Base-by-base conservation (phyloP, 164 flowering plant species). In the grape (Vitis vinifera) region DNA sequence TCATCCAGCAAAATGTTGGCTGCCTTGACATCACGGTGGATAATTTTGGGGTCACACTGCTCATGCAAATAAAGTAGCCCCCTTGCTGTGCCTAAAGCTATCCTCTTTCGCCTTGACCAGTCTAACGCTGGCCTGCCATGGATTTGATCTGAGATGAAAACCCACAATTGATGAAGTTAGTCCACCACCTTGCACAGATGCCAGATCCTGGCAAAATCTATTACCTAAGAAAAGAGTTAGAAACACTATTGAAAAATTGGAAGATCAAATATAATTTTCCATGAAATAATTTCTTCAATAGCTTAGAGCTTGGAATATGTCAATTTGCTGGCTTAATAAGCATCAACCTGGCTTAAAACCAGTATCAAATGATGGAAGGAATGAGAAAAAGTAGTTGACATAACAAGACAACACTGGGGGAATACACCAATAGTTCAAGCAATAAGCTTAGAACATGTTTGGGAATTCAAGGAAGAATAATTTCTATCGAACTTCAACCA, bases 21-120 rank as follows among this genome's bases (percentile, higher is more conserved):
- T 17, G 97, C 97, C 82, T 91, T 91, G 73, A 91, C 97, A 69
- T 91, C 97, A 30, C 97, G 91, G 77, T 91, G 97, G 37, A 91
- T 91, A 52, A 91, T 91, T 73, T 87, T 89, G 15, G 97, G 97
- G 69, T 91, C 97, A 78, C 94, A 88, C 59, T 91, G 94, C 75
- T 91, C 97, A 48, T 91, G 94, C 69, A 91, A 77, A 77, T 91
- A 91, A 17, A 88, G 78, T 53, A 91, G 74, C 13, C 97, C 97
- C 63, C 97, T 74, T n/a, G 94, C 94, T 12, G 97, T 87, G 17
- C 97, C 97, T 57, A 89, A 62, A 9, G 97, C 97, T 72, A 91
- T 88, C 16, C 79, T 80, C 78, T 88, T 88, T 65, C 97, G 71
- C 59, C 88, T 85, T 69, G 87, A 58, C 97, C 97, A 91, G 68